Evolutionary conservation across 2,329 filamentous ascomycete species (phyloP).

Genomic region (Fusarium begoniae): DNA sequence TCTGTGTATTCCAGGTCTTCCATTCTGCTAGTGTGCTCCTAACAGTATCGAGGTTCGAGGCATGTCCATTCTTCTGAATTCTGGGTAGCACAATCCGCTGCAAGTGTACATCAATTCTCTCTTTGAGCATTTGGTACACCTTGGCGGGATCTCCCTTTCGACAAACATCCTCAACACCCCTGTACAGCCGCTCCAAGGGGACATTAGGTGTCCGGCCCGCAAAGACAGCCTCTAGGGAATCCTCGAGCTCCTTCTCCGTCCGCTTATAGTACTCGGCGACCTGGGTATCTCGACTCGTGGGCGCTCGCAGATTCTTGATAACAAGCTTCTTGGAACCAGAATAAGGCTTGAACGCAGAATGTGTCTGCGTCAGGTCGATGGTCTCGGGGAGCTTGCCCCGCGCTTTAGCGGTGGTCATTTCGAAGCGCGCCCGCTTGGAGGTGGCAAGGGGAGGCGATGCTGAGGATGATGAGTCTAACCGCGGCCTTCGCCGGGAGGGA

Average conservation of each 20-base stretch:
- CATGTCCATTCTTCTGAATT: constrained; percentile 60
- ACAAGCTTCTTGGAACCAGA: constrained; percentile 84
- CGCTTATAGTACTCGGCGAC: constrained; percentile 81
- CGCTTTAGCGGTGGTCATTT: constrained; percentile 50
- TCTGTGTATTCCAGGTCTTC: constrained; percentile 80
- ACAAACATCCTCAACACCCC: constrained; percentile 91
- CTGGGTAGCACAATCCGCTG: constrained; percentile 65
- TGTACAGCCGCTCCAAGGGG: constrained; percentile 89
- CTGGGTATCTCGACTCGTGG: constrained; percentile 64
- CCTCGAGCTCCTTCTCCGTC: constrained; percentile 77
- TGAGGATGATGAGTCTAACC: constrained; percentile 49
- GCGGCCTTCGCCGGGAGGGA: constrained; percentile 52
- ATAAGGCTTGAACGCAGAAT: constrained; percentile 72
- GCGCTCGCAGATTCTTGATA: constrained; percentile 88
- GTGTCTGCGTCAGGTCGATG: constrained; percentile 47
- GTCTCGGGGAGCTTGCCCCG: constrained; percentile 53
- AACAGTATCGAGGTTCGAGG: constrained; percentile 71
- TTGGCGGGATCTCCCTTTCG: constrained; percentile 76
- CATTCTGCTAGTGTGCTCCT: constrained; percentile 67
- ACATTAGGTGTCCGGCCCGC: constrained; percentile 66
- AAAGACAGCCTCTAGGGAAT: constrained; percentile 79
- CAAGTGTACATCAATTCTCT: constrained; percentile 74
- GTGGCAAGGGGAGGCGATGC: constrained; percentile 38
- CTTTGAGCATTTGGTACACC: constrained; percentile 72
- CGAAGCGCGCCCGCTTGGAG: constrained; percentile 47